Conservation (phyloP, 352 stramenopile species). For the Pythium vanterpoolii region DNA sequence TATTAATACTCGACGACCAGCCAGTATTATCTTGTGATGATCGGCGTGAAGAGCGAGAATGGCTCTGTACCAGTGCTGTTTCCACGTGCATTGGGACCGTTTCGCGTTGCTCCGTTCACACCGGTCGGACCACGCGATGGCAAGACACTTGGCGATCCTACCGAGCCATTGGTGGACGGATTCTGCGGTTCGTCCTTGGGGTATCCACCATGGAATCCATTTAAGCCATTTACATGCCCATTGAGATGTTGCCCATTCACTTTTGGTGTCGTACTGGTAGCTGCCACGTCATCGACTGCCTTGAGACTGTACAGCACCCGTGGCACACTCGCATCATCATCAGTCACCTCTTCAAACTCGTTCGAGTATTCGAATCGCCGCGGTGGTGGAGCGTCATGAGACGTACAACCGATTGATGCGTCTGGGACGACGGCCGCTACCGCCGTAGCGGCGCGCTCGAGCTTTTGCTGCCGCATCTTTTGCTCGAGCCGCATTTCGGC, state of each 20-base stretch:
- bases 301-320: slow-evolving; percentile 11
- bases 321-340: not conserved
- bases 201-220: slow-evolving; percentile 22
- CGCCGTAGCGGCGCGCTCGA: slow-evolving; percentile 11
- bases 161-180: not conserved
- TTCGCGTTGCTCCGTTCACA: slow-evolving; percentile 23
- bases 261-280: not conserved
- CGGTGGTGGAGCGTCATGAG: not conserved
- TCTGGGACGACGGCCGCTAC: not conserved
- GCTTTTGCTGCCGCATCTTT: slow-evolving; percentile 38
- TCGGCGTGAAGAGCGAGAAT: slow-evolving; percentile 82
- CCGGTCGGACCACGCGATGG: slow-evolving; percentile 22
- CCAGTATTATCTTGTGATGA: slow-evolving; percentile 86
- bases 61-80: slow-evolving; percentile 34
- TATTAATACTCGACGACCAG: too few relatives aligned
- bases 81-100: slow-evolving; percentile 6
- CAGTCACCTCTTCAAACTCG: not conserved
- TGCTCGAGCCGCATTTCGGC: slow-evolving; percentile 78
- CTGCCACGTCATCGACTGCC: not conserved
- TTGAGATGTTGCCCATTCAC: slow-evolving; percentile 21
- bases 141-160: not conserved
- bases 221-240: slow-evolving; percentile 18
- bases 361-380: slow-evolving; percentile 23
- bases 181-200: not conserved
- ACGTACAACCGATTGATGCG: too few relatives aligned